A percentile compares a stretch with the other conserved stretches of the same genome.
Conservation (phyloP, 768 basidiomycete genomes). For the Trametes gibbosa region DNA sequence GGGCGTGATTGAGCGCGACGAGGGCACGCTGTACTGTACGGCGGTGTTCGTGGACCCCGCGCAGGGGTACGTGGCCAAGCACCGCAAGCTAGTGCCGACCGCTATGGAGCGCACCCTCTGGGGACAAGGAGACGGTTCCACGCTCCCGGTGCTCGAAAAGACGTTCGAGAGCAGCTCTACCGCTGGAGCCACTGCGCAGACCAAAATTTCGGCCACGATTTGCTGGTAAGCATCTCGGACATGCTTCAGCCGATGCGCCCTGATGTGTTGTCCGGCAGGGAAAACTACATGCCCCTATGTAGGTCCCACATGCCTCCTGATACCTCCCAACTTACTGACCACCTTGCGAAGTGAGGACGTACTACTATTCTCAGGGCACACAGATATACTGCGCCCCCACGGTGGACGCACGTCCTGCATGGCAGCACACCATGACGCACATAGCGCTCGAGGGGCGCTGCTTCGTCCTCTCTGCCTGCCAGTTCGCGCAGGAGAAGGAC, state of each 20-base stretch:
- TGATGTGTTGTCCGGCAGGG: slow-evolving; percentile 40
- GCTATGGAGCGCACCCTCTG: slow-evolving; percentile 58
- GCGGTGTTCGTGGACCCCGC: slow-evolving; percentile 53
- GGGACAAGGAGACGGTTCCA: slow-evolving; percentile 57
- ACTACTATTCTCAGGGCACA: slow-evolving; percentile 57
- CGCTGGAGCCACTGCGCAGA: slow-evolving; percentile 25
- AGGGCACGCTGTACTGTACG: slow-evolving; percentile 62
- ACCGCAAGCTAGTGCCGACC: slow-evolving; percentile 65
- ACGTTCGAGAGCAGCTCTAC: slow-evolving; percentile 32
- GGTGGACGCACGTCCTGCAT: slow-evolving; percentile 54
- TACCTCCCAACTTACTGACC: not conserved
- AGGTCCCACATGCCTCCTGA: slow-evolving; percentile 21
- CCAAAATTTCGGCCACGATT: slow-evolving; percentile 55
- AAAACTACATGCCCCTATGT: slow-evolving; percentile 69
- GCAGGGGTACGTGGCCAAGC: slow-evolving; percentile 54
- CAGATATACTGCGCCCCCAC: slow-evolving; percentile 67
- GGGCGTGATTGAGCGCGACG: slow-evolving; percentile 57
- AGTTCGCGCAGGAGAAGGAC: slow-evolving; percentile 54
- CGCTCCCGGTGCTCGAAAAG: slow-evolving; percentile 47
- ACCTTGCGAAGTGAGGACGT: slow-evolving; percentile 45
- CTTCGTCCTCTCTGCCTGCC: slow-evolving; percentile 64
- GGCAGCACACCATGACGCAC: slow-evolving; percentile 58
- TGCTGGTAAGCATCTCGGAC: slow-evolving; percentile 46
- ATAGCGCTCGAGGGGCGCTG: slow-evolving; percentile 69
- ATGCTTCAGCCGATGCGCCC: not conserved